Evolutionary conservation across 352 stramenopile species (phyloP).

Genomic region (Globisporangium orthogonon): DNA sequence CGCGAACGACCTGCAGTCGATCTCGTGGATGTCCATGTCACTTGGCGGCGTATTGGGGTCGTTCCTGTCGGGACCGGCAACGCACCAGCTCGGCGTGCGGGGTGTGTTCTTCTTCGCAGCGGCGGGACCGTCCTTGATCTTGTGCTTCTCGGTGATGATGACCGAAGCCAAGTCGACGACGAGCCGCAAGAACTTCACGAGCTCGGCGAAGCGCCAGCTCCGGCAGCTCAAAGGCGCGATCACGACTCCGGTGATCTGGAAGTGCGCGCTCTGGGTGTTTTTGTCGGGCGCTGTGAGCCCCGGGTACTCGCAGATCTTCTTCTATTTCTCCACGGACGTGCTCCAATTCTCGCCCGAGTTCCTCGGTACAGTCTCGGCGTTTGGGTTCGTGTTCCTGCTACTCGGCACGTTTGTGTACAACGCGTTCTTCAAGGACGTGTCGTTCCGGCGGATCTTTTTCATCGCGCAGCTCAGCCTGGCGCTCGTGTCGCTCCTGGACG

Average conservation of each 20-base stretch:
- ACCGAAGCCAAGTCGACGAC: slow-evolving; percentile 63
- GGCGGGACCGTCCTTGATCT: slow-evolving; percentile 85
- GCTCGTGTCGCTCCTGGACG: slow-evolving; percentile 64
- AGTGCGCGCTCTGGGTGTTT: slow-evolving; percentile 95
- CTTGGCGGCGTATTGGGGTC: slow-evolving; percentile 91
- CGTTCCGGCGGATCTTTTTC: slow-evolving; percentile 92
- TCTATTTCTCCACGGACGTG: slow-evolving; percentile 95
- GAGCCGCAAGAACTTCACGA: slow-evolving; percentile 38
- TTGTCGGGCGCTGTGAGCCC: slow-evolving; percentile 91
- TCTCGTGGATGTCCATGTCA: slow-evolving; percentile 93
- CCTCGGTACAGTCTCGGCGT: slow-evolving; percentile 81
- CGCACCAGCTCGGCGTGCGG: slow-evolving; percentile 87
- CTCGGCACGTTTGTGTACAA: slow-evolving; percentile 83
- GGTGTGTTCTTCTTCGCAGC: slow-evolving; percentile 92
- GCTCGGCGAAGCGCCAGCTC: slow-evolving; percentile 44
- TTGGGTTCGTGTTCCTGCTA: slow-evolving; percentile 77
- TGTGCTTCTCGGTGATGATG: slow-evolving; percentile 86
- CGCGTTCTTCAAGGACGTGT: slow-evolving; percentile 83
- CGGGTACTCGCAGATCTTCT: slow-evolving; percentile 92
- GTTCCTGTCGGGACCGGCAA: slow-evolving; percentile 89
- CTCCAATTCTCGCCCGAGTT: slow-evolving; percentile 94
- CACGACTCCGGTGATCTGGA: slow-evolving; percentile 89
- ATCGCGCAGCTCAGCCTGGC: slow-evolving; percentile 77
- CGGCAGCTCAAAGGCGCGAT: slow-evolving; percentile 74
- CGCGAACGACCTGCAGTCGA: slow-evolving; percentile 90